Base-by-base conservation (phyloP, 331 rosid species). In the Malus hybrid region DNA sequence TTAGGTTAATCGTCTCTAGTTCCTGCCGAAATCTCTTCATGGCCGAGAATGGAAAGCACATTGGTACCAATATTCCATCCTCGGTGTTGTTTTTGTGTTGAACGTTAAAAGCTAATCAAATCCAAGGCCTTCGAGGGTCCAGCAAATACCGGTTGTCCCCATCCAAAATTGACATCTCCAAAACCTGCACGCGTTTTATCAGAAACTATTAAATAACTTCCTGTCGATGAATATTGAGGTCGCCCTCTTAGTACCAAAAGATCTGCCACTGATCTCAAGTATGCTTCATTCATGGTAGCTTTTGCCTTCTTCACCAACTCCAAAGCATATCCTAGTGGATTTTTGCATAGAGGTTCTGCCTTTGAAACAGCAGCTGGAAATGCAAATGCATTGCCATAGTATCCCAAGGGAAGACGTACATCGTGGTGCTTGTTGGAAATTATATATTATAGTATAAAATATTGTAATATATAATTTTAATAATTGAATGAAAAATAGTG, bases 91-190 rank as follows among this genome's bases (percentile, higher is more conserved):
- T 79, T 78, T 22, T 67, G 24, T 83, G n/a, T 70, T 27, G 10
- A n/a, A 69, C 69, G 59, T 28, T 28, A 57, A 52, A 70, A 73
- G 68, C 83, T 83, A 29, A 83, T 32, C 36, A 8, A 34, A 0
- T 74, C 72, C 6, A 54, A 12, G 33, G 91, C 67, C 73, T 65
- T 82, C 0, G 78, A 68, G 3, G 56, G 71, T 5, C 91, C 87
- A 6, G 78, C 83, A 64, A 54, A 83, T 0, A 61, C 44, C 0
- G 86, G 76, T 20, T 46, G 39, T 3, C 91, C 91, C 89, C 86
- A 80, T 9, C 91, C 89, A 2, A 87, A 85, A 39, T 85, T 74
- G 2, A 85, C 24, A 1, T 60, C 39, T 11, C 18, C 22, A 0
- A 78, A 70, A 27, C 85, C 83, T 0, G 59, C 75, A 3, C 66